Evolutionary conservation across 169 alveolate species (phyloP).

Genomic region (Eimeria falciformis): DNA sequence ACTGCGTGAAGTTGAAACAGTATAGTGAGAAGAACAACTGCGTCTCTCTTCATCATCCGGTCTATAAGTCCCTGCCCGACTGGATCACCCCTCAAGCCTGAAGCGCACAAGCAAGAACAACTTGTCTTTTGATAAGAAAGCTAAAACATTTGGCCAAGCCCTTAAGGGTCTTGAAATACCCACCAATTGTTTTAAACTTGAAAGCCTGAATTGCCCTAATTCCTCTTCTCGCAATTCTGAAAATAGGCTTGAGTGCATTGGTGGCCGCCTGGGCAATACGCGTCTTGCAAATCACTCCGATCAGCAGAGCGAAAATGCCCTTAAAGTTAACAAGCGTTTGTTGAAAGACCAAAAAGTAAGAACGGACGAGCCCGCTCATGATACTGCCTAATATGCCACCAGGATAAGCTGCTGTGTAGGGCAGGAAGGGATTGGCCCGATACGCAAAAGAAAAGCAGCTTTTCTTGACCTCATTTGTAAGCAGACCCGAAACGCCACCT

Average conservation of each 20-base stretch:
- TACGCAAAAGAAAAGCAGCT: conserved; percentile 73
- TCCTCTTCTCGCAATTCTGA: conserved; percentile 44
- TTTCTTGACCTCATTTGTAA: conserved; percentile 23
- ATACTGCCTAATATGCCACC: conserved; percentile 74
- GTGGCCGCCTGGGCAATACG: conserved; percentile 41
- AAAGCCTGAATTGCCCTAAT: neutral
- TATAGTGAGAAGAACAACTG: conserved; percentile 61
- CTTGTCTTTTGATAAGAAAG: neutral
- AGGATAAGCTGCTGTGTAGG: conserved; percentile 50
- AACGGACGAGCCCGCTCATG: conserved; percentile 61
- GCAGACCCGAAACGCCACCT: conserved; percentile 47
- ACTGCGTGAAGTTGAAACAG: conserved; percentile 73
- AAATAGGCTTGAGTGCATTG: conserved; percentile 23
- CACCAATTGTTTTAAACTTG: conserved; percentile 35
- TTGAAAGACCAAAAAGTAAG: conserved; percentile 62
- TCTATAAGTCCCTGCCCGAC: conserved; percentile 43
- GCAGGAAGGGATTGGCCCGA: conserved; percentile 39
- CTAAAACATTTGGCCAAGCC: neutral
- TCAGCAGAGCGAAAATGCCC: conserved; percentile 63
- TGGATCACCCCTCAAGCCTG: conserved; percentile 59
- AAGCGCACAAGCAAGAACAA: neutral
- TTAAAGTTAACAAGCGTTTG: conserved; percentile 58
- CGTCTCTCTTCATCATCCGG: conserved; percentile 42
- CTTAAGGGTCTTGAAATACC: neutral
- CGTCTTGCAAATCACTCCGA: conserved; percentile 57